Percentiles rank a stretch among this genome's conserved stretches.
phyloP scores from a whole-genome alignment of 2,329 filamentous ascomycete species.

The Fusarium fujikuroi region DNA sequence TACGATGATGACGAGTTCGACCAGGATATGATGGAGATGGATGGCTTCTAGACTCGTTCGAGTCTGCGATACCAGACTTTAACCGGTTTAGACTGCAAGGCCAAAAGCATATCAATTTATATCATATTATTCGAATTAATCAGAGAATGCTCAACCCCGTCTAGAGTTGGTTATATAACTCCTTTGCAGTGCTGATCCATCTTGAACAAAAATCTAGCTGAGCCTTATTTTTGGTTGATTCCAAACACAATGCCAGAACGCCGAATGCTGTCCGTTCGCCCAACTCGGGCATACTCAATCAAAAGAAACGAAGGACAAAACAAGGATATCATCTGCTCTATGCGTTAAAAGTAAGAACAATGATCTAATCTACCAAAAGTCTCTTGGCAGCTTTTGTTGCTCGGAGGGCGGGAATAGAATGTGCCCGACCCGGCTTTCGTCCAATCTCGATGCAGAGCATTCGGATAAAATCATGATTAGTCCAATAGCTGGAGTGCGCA shows the following conservation, averaged over 20 bases:
- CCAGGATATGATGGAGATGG: slow-evolving; percentile 66
- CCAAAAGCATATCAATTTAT: slow-evolving; percentile 14
- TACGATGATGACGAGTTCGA: slow-evolving; percentile 65
- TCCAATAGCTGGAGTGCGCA: slow-evolving; percentile 96
- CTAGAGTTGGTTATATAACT: background rate
- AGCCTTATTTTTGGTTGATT: background rate
- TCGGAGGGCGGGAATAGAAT: slow-evolving; percentile 67
- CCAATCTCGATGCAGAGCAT: slow-evolving; percentile 91
- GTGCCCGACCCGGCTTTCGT: slow-evolving; percentile 72
- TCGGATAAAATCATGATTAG: slow-evolving; percentile 85
- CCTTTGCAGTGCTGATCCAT: background rate
- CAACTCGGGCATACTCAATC: slow-evolving; percentile 2
- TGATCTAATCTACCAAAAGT: slow-evolving; percentile 36
- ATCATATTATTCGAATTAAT: slow-evolving; percentile 22
- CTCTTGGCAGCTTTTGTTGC: slow-evolving; percentile 65
- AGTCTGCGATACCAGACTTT: background rate
- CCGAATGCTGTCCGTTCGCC: background rate
- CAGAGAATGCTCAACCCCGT: background rate
- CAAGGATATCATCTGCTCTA: background rate
- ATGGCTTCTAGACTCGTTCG: slow-evolving; percentile 46
- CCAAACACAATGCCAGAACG: background rate
- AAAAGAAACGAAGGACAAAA: background rate
- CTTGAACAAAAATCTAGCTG: slow-evolving; percentile 2
- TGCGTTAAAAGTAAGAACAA: background rate
- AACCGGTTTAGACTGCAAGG: background rate